Evolutionary conservation across 106 monocot species (phyloP), one percentile per base, ranked within the genome.

Genomic region (Apostasia shenzhenica): DNA sequence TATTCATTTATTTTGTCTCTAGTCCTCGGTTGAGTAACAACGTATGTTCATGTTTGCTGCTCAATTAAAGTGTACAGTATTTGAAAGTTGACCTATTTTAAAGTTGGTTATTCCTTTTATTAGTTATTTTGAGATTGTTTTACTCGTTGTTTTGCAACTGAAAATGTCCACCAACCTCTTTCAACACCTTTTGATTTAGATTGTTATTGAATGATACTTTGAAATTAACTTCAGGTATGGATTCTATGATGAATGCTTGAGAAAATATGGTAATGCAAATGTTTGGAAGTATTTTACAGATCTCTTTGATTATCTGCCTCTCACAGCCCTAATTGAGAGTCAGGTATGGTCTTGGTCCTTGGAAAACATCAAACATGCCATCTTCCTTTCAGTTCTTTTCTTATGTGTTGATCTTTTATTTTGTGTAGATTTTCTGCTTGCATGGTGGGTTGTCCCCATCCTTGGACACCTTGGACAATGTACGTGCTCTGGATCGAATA

Each of bases 281-380:
- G 89, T 94, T n/a, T 94, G 93, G 93, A 94, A 94, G 70, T 94
- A 86, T 73, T 94, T 94, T 45, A 94, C 93, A 10, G 89, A 94
- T 46, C 78, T 94, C 48, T 94, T 94, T 76, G 89, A 89, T 77
- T 94, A 94, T 82, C 67, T 94, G 14, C 89, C 93, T 1, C 93
- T 94, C 69, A 94, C 89, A 42, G 93, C 93, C 68, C 86, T 94
- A 72, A 86, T 94, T 56, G 93, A 94, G 73, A 89, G 72, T 66
- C 93, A 94, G 93, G 93, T 94, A 41, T 70, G 45, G 7, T 10
- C 67, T 75, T 49, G 5, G 26, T 26, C 26, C 26, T 26, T 26
- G 26, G 26, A 26, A 26, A 26, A 66, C 10, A 66, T 64, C 26
- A 57, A 46, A 47, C 47, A 41, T 49, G 13, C 0, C 38, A 57